These are phyloP conservation scores for Phalaenopsis equestris DNA, from an alignment of 106 monocot genomes.

Conservation along the genomic window DNA sequence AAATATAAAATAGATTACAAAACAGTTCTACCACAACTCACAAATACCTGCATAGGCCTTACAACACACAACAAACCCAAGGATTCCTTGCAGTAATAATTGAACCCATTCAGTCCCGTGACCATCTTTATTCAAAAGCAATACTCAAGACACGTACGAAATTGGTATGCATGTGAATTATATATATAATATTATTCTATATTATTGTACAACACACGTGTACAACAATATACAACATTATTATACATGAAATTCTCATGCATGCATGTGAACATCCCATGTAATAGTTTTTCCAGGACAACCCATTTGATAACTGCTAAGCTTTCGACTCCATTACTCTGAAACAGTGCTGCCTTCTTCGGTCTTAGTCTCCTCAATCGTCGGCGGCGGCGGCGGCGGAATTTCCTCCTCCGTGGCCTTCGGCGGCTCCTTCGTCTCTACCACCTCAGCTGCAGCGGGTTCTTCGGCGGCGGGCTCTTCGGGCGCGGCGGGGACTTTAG, in stretches of 20 bases:
- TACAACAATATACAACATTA: too few species aligned
- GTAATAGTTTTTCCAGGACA: not conserved
- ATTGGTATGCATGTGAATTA: too few species aligned
- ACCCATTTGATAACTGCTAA: not conserved
- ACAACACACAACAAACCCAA: not conserved
- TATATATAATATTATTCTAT: too few species aligned
- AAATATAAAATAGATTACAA: not conserved
- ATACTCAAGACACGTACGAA: too few species aligned
- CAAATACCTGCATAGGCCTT: not conserved
- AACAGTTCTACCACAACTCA: not conserved
- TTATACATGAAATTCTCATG: too few species aligned
- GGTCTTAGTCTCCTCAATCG: not conserved
- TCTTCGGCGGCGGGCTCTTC: not conserved
- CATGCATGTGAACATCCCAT: too few species aligned
- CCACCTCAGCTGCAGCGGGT: not conserved
- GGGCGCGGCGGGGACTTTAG: not conserved
- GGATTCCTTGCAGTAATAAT: not conserved
- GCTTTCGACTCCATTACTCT: not conserved
- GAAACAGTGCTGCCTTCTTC: not conserved
- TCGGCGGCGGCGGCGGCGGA: not conserved
- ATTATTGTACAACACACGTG: too few species aligned
- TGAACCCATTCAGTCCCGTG: not conserved
- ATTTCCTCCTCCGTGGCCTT: not conserved
- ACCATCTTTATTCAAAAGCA: not conserved
- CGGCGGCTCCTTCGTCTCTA: not conserved